Evolutionary conservation across 345 rosid genomes (phyloP).

Genomic region (Eucalyptus rudis): DNA sequence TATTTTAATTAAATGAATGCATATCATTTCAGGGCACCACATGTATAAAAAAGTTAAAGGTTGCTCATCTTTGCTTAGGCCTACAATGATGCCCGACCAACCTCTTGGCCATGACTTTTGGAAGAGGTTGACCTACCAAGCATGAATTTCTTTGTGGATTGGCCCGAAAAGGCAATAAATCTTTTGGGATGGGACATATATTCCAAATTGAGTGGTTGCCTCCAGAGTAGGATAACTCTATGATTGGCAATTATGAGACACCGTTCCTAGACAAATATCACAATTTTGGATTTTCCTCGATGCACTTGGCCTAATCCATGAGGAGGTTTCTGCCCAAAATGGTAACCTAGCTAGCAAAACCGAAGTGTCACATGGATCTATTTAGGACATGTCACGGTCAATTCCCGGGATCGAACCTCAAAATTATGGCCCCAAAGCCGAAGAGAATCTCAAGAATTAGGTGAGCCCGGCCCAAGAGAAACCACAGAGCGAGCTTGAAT

Average conservation of each 20-base stretch:
- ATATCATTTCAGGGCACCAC: too few species aligned
- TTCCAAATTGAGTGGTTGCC: background rate
- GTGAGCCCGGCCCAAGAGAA: background rate
- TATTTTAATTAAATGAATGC: too few species aligned
- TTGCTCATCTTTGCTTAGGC: background rate
- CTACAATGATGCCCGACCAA: background rate
- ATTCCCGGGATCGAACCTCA: background rate
- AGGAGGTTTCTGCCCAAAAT: background rate
- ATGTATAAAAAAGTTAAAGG: background rate
- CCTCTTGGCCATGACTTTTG: background rate
- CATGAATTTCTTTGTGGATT: background rate
- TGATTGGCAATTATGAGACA: background rate
- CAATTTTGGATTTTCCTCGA: background rate
- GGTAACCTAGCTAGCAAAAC: background rate
- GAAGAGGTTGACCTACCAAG: background rate
- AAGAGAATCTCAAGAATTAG: background rate
- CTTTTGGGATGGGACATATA: background rate
- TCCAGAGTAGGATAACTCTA: too few species aligned
- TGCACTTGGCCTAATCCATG: background rate
- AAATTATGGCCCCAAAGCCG: background rate
- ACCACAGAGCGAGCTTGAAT: background rate
- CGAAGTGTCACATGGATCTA: background rate
- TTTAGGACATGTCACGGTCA: background rate
- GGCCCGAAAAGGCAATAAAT: background rate
- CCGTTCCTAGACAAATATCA: background rate